Base-by-base conservation (phyloP, 495 filamentous ascomycete species). In the Margaritispora aquatica region DNA sequence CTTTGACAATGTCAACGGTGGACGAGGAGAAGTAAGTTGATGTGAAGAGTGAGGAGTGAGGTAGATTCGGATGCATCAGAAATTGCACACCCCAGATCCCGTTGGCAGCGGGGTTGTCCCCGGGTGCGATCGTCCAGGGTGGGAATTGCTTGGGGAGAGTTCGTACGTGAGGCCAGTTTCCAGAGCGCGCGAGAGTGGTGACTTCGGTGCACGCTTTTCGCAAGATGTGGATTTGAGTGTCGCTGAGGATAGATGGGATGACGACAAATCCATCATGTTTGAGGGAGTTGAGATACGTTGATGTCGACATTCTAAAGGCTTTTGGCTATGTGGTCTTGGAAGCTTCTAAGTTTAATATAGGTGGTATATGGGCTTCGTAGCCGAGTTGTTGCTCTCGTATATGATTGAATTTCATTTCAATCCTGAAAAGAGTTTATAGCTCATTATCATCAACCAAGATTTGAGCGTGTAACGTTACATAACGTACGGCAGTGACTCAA, bases 41-140 rank as follows among this genome's bases (percentile, higher is more conserved):
- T 9, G 80, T 76, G 71, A 91, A 91, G 5, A 71, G 68, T 0
- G 67, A 63, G 20, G 78, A 72, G 59, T 80, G 75, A 0, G 78
- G 75, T 61, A 90, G 80, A 5, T 74, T 66, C 0, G 89, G 89
- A 71, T 94, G 85, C 55, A 94, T 72, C 1, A 94, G 81, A 70
- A 91, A 88, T 76, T 92, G 89, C 9, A 93, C 84, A 58, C 89
- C 89, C 89, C 89, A 94, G 71, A 94, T 90, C 21, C 88, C 88
- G 58, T 75, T 77, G 0, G 72, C 74, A 17, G 64, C 64, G 3
- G 64, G 64, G 52, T 78, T 73, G 0, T 75, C 73, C 0, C 77
- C 77, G 0, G 74, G 64, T 36, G 72, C 75, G 0, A 74, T 71
- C 23, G 80, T 77, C 88, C 89, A 92, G 8, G 89, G 89, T 1